Conservation (phyloP, 1,139 yeast species). For the Protomyces lactucae-debilis region DNA sequence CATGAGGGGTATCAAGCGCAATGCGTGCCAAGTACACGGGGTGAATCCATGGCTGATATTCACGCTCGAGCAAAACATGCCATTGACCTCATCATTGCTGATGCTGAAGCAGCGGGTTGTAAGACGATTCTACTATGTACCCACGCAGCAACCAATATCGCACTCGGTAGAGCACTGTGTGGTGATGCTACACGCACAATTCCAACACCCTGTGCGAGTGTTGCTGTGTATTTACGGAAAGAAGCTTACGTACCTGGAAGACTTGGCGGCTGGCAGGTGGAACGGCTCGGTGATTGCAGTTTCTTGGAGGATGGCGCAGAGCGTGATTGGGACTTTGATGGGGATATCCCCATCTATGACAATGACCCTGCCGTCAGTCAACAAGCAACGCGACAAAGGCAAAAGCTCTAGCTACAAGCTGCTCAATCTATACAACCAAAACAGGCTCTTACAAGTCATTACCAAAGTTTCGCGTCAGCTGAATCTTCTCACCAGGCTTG, state of each 20-base stretch:
- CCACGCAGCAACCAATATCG: constrained; percentile 78
- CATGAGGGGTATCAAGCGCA: constrained; percentile 43
- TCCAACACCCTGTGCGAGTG: constrained; percentile 39
- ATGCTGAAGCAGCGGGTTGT: constrained; percentile 49
- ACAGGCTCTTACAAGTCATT: constrained; percentile 1
- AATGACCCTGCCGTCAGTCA: constrained; percentile 12
- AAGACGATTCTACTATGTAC: constrained; percentile 59
- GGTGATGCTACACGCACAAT: constrained; percentile 48
- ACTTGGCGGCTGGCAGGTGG: constrained; percentile 52
- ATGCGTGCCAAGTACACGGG: constrained; percentile 54
- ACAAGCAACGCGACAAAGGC: neutral
- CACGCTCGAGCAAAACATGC: constrained; percentile 53
- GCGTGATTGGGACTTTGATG: constrained; percentile 81
- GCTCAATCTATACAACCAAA: neutral
- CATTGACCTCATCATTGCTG: constrained; percentile 50
- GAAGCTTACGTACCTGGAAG: constrained; percentile 45
- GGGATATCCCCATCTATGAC: constrained; percentile 33
- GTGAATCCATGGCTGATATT: constrained; percentile 64
- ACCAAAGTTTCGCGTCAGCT: constrained; percentile 26
- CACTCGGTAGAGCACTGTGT: constrained; percentile 64
- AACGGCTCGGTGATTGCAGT: constrained; percentile 63
- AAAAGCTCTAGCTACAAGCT: neutral
- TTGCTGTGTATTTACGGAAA: neutral
- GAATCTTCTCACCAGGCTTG: constrained; percentile 72
- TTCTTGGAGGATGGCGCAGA: constrained; percentile 74